Conservation (phyloP, 352 stramenopile genomes). For the Ophiocytium majus region DNA sequence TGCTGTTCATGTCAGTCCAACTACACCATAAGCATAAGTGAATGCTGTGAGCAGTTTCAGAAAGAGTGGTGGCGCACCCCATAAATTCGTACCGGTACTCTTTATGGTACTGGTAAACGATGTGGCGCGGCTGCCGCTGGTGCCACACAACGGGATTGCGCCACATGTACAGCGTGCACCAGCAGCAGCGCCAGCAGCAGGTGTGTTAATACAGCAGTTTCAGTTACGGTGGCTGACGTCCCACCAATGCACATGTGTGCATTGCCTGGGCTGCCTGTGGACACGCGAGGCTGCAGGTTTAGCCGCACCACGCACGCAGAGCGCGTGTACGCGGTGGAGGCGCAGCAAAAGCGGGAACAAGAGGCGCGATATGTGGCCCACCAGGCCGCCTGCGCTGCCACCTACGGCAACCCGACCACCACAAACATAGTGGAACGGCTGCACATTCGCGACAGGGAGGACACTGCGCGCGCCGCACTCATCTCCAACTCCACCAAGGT, state of each 20-base stretch:
- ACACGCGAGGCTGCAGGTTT: neutral
- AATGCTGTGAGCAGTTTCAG: neutral
- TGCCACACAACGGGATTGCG: neutral
- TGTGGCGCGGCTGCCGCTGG: neutral
- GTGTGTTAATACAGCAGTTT: neutral
- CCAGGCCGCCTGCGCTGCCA: slow-evolving; percentile 28
- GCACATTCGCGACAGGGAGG: slow-evolving; percentile 32
- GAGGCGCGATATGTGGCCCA: slow-evolving; percentile 21
- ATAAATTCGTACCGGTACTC: neutral
- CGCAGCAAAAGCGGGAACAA: slow-evolving; percentile 28
- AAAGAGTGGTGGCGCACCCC: neutral
- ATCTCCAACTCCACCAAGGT: neutral
- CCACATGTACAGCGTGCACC: neutral
- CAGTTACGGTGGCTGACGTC: neutral
- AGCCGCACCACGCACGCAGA: neutral
- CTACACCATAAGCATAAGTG: neutral
- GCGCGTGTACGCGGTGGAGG: slow-evolving; percentile 33
- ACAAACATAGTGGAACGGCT: slow-evolving; percentile 47
- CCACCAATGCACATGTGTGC: neutral
- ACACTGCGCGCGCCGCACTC: slow-evolving; percentile 4
- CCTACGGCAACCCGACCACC: slow-evolving; percentile 27
- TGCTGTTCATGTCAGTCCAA: slow-evolving; percentile 8
- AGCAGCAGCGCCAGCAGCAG: neutral
- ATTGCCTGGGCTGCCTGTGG: neutral
- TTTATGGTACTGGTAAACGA: neutral